Base-by-base conservation (phyloP, 768 basidiomycete genomes). In the Holtermannia corniformis region DNA sequence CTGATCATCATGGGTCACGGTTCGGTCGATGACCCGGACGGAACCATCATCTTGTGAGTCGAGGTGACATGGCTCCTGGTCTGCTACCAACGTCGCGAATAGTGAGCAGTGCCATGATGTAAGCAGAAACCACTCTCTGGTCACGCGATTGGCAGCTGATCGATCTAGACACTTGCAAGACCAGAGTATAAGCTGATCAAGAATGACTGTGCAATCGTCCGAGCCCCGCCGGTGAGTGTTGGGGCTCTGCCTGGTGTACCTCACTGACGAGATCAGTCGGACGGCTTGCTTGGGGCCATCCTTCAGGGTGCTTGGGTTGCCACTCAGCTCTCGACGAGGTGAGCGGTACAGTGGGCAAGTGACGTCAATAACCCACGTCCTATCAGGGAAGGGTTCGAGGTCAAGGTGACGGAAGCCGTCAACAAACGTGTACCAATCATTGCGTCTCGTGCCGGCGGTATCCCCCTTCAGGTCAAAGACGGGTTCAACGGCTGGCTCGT, bases 11-110 rank as follows among this genome's bases (percentile, higher is more conserved):
- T 71, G 70, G 91, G 91, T 20, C 91, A 95, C 68, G 89, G 89
- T 50, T 86, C 85, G 23, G 88, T 95, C 55, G 91, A 95, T 62
- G 91, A 95, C 72, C 91, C 89, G 14, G 89, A 95, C 76, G 89
- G 89, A 24, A 58, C 64, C 0, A 45, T 56, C 16, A 64, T 70
- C 32, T 70, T 67, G 63, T 64, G 46, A 59, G 63, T 64, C n/a
- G n/a, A n/a, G n/a, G n/a, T n/a, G n/a, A n/a, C n/a, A n/a, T n/a
- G n/a, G n/a, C n/a, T 14, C 21, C 25, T 7, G 12, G 26, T 28
- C 16, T 24, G 32, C 19, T 12, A 41, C 2, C 16, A 28, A 19
- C 22, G 14, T 23, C 13, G 16, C 44, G 19, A 7, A 2, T 42
- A 64, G 62, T 51, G 70, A 72, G 52, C 49, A 62, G 47, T 42